phyloP scores from a whole-genome alignment of 1,284 basidiomycete genomes.

The Trichosporon inkin region DNA sequence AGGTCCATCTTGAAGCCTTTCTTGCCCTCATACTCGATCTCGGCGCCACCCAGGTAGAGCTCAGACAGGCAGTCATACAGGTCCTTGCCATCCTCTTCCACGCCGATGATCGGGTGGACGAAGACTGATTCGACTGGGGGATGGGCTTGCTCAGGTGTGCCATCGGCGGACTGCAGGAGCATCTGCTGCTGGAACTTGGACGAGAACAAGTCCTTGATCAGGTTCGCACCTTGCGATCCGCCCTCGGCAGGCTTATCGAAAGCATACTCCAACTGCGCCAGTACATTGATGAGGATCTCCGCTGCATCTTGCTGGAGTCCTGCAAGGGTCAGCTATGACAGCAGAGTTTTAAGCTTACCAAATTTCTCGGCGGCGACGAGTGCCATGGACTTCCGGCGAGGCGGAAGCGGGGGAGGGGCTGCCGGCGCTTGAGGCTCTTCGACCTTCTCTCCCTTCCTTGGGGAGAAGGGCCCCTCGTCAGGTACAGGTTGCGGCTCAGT shows the following conservation, averaged over 20 bases:
- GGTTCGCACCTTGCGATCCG: constrained; percentile 54
- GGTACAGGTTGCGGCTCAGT: not conserved
- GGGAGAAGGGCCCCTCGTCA: not conserved
- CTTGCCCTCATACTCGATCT: constrained; percentile 81
- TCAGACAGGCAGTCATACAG: constrained; percentile 89
- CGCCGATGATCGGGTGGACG: constrained; percentile 89
- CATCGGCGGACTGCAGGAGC: constrained; percentile 52
- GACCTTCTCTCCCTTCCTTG: not conserved
- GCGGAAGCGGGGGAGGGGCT: constrained; percentile 13
- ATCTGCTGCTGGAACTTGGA: constrained; percentile 78
- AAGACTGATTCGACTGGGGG: constrained; percentile 79
- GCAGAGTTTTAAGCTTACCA: constrained; percentile 50
- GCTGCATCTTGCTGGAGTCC: constrained; percentile 90
- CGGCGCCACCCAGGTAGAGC: constrained; percentile 74
- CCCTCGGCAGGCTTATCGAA: constrained; percentile 58
- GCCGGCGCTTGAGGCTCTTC: not conserved
- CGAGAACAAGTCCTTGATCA: constrained; percentile 86
- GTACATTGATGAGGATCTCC: constrained; percentile 98
- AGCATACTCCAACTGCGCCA: constrained; percentile 96
- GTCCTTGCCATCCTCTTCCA: constrained; percentile 72
- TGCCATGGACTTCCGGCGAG: constrained; percentile 17
- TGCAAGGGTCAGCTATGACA: not conserved
- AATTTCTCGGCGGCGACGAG: constrained; percentile 26
- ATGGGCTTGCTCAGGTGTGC: constrained; percentile 51
- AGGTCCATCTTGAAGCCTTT: constrained; percentile 84